Percentiles rank a stretch among this genome's conserved stretches.
These are phyloP conservation scores for Chlorella sorokiniana DNA, from an alignment of 139 green algal species.

Conservation along the genomic window DNA sequence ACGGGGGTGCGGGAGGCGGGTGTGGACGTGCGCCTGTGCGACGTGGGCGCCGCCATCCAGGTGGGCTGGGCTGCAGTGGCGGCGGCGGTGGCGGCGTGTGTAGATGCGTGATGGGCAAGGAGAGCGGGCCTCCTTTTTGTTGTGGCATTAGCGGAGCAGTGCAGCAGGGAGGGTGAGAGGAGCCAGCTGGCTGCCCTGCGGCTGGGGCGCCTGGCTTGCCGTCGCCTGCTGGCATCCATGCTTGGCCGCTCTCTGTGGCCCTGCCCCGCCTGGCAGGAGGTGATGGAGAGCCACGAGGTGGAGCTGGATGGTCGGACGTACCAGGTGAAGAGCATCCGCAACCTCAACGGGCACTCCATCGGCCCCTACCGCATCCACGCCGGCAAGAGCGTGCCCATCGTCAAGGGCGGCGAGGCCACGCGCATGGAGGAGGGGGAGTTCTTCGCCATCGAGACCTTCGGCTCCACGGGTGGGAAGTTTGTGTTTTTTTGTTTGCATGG, in stretches of 20 bases:
- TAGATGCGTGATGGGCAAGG: too few species aligned
- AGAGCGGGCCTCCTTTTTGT: too few species aligned
- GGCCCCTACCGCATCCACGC: constrained; percentile 96
- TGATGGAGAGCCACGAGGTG: constrained; percentile 95
- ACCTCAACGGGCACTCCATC: constrained; percentile 98
- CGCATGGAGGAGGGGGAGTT: constrained; percentile 99
- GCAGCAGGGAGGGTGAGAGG: too few species aligned
- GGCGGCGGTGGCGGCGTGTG: too few species aligned
- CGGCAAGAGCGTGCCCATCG: constrained; percentile 85
- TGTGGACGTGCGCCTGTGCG: constrained; percentile 96
- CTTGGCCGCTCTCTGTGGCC: neutral
- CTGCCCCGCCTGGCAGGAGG: constrained; percentile 62
- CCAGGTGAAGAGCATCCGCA: constrained; percentile 81
- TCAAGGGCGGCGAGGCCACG: constrained; percentile 87
- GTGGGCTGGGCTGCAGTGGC: too few species aligned
- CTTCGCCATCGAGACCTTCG: constrained; percentile 99
- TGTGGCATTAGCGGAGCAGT: too few species aligned
- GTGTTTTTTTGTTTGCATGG: neutral
- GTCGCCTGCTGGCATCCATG: too few species aligned
- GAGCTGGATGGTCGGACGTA: constrained; percentile 95
- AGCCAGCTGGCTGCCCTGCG: too few species aligned
- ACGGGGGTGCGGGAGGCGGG: constrained; percentile 86
- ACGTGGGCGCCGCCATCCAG: constrained; percentile 92
- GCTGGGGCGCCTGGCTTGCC: too few species aligned
- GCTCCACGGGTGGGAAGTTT: constrained; percentile 73